Evolutionary conservation across 306 rosid species (phyloP).

Genomic region (Acacia confusa): DNA sequence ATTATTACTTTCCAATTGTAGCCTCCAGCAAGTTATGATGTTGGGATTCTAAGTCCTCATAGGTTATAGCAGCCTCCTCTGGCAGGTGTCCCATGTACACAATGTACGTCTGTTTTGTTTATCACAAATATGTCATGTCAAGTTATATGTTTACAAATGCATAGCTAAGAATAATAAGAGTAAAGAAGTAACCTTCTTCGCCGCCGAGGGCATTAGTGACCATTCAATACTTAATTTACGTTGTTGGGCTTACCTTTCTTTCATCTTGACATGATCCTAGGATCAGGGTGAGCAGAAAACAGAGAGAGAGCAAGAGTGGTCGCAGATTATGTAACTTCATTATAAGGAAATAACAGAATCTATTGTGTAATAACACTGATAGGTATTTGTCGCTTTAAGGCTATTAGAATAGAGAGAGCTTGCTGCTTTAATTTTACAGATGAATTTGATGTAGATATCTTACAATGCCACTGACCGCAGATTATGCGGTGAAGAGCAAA

Average conservation of each 20-base stretch:
- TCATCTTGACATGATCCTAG: slow-evolving; percentile 46
- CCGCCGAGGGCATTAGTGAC: no score
- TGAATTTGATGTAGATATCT: not conserved
- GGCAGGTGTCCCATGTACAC: slow-evolving; percentile 85
- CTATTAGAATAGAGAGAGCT: not conserved
- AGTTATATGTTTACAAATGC: not conserved
- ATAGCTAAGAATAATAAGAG: not conserved
- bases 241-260: slow-evolving; percentile 53
- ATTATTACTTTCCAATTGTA: slow-evolving; percentile 71
- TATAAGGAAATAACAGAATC: not conserved
- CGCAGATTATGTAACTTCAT: slow-evolving; percentile 26
- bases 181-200: not conserved
- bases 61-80: not conserved
- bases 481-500: not conserved
- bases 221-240: not conserved
- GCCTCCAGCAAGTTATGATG: slow-evolving; percentile 59
- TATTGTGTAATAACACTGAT: not conserved
- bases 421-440: not conserved
- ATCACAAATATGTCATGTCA: slow-evolving; percentile 21
- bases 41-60: slow-evolving; percentile 23
- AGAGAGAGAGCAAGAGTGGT: slow-evolving; percentile 33
- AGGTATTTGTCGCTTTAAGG: not conserved
- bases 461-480: not conserved
- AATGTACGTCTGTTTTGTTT: slow-evolving; percentile 62
- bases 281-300: slow-evolving; percentile 16